Evolutionary conservation across 2,329 filamentous ascomycete species (phyloP), one percentile per base, ranked within the genome.

Genomic region (Colletotrichum chrysophilum): DNA sequence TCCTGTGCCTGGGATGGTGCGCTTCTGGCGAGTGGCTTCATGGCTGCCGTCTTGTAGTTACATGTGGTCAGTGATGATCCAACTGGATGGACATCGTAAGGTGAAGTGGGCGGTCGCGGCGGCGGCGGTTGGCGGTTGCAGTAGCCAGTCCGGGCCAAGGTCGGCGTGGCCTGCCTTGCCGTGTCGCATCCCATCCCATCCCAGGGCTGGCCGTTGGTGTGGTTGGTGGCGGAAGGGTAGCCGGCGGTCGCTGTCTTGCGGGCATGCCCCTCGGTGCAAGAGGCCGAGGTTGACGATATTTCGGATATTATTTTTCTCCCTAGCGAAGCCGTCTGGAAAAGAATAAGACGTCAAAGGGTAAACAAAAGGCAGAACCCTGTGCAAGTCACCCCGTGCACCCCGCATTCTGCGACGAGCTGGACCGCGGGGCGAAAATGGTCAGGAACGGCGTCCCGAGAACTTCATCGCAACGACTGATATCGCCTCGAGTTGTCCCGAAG

Each of bases 381-480:
- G 67, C 28, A 70, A 70, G 55, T 62, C 67, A 61, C 56, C 56
- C 67, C 56, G 56, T 38, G 4, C 67, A 48, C 67, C 56, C 67
- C 56, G 56, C 56, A 61, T 61, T 70, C 36, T 70, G 56, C 36
- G 67, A 70, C 36, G 18, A 24, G 56, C 36, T 43, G 56, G 24
- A 68, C 66, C 65, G 66, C 66, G 72, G 56, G 62, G 78, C 79
- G 78, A 80, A 78, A 80, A 80, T 76, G 76, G 76, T 76, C 78
- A 78, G 79, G 77, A 70, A 79, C 77, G 73, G 70, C 48, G 9
- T 68, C 43, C 24, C 36, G 48, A 36, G 65, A n/a, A 36, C 48
- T 16, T 26, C 28, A 55, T 38, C 13, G 38, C 64, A 77, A 70
- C 67, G 76, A 67, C 62, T 69, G 70, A 64, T 55, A 67, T 71